These are phyloP conservation scores for Gastrolobium villosum DNA, from an alignment of 306 rosid genomes.

Conservation along the genomic window DNA sequence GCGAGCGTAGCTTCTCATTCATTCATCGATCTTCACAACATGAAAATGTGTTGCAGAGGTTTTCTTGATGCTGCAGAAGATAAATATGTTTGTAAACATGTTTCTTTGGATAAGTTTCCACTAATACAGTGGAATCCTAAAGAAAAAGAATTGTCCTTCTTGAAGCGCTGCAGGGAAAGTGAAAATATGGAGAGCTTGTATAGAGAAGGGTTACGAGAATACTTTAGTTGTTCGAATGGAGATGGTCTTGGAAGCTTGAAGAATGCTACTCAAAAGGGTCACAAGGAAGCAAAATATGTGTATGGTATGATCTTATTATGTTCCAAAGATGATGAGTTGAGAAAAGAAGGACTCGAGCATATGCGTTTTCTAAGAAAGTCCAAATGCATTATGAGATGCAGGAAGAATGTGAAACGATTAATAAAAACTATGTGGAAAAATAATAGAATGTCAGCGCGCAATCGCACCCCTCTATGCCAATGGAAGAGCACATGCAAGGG, in stretches of 20 bases:
- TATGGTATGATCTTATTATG: conserved; percentile 44
- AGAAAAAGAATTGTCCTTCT: neutral
- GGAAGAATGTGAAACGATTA: neutral
- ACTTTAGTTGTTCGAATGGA: neutral
- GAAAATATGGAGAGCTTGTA: conserved; percentile 38
- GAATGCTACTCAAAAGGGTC: conserved; percentile 28
- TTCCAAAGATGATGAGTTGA: neutral
- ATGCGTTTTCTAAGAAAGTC: conserved; percentile 11
- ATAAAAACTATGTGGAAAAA: neutral
- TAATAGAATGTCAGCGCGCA: neutral
- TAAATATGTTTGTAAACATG: neutral
- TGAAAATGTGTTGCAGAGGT: conserved; percentile 33
- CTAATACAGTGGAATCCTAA: neutral
- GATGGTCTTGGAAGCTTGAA: conserved; percentile 24
- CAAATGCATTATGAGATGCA: conserved; percentile 31
- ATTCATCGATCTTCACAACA: conserved; percentile 17
- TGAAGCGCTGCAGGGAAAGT: conserved; percentile 16
- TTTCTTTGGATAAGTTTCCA: conserved; percentile 19
- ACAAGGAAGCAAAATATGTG: conserved; percentile 46
- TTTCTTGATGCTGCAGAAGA: conserved; percentile 33
- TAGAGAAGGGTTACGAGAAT: conserved; percentile 44
- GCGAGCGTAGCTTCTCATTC: conserved; percentile 44
- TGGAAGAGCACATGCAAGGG: conserved; percentile 18
- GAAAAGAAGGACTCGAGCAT: conserved; percentile 29
- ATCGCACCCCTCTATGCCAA: neutral